Evolutionary conservation across 768 basidiomycete species (phyloP), one percentile per base, ranked within the genome.

Genomic region (Cubamyces lactineus): DNA sequence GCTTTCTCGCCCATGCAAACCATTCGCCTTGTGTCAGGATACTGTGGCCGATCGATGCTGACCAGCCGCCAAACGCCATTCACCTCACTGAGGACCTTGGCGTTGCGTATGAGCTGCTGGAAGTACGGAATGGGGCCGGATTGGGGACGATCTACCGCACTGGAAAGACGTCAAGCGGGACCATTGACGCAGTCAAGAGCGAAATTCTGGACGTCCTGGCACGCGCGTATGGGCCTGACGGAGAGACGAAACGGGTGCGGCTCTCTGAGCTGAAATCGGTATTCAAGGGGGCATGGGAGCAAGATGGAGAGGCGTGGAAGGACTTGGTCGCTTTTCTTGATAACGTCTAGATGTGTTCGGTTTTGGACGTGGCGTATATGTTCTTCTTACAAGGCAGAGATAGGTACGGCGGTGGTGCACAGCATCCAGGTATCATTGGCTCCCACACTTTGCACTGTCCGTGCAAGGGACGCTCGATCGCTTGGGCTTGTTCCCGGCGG

Each of bases 51-150:
- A 65, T 67, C 30, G 21, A 49, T 19, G 64, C 59, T 19, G 68
- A 70, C 38, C 69, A 70, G 45, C 66, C 69, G 9, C 21, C 45
- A 9, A 70, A 70, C 43, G 49, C 61, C 24, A 47, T 67, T 6
- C 57, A 62, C 21, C 53, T 67, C 30, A 57, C 66, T 3, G 61
- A 65, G 16, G 61, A 62, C 47, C 66, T 69, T 21, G 51, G 61
- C 26, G 56, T 70, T 41, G 69, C 66, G 19, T 70, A 67, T 56
- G 66, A 70, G 59, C 66, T 70, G 6, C 43, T 70, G 28, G 68
- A 70, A 43, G 66, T 67, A 19, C 66, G 69, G n/a, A 65, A 56
- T 19, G 63, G 63, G 19, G 30, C 53, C 15, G 64, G 58, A 8
- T 46, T 61, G 8, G 58, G 57, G 30, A 62, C 64, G 2, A 57